Conservation (phyloP, 2,329 filamentous ascomycete species). For the Alternaria dauci region DNA sequence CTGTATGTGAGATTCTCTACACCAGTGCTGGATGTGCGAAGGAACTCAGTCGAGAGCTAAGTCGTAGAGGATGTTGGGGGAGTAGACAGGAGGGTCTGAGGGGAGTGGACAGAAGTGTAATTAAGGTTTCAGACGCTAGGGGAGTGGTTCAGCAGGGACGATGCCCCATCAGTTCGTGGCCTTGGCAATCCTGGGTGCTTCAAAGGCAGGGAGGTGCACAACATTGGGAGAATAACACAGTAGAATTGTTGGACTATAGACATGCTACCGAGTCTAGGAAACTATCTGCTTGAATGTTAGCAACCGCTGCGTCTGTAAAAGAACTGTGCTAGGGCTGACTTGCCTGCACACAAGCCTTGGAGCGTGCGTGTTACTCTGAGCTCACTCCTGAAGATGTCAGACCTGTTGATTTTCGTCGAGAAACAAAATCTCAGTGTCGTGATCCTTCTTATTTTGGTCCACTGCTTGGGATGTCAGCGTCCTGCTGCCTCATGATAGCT, state of each 20-base stretch:
- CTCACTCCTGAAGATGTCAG: neutral
- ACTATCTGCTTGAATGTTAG: constrained; percentile 14
- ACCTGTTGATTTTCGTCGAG: neutral
- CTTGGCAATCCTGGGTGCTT: constrained; percentile 18
- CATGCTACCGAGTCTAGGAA: neutral
- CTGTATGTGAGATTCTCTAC: neutral
- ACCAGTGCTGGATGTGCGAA: neutral
- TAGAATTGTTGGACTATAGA: neutral
- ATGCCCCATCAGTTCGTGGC: constrained; percentile 11
- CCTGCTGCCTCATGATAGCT: neutral
- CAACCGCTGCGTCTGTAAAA: neutral
- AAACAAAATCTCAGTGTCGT: no score
- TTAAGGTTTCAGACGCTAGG: constrained; percentile 28
- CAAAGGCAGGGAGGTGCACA: neutral
- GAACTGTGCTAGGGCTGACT: neutral
- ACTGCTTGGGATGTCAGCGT: neutral
- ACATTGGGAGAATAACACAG: neutral
- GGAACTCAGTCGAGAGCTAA: neutral
- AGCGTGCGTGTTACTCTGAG: neutral
- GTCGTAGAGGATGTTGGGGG: neutral
- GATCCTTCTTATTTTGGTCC: neutral
- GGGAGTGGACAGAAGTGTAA: constrained; percentile 20
- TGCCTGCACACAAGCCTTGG: constrained; percentile 1
- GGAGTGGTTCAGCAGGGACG: constrained; percentile 8
- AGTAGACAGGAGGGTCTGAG: neutral